These are phyloP conservation scores for Usnea hakonensis DNA, from an alignment of 495 filamentous ascomycete genomes.

Conservation along the genomic window DNA sequence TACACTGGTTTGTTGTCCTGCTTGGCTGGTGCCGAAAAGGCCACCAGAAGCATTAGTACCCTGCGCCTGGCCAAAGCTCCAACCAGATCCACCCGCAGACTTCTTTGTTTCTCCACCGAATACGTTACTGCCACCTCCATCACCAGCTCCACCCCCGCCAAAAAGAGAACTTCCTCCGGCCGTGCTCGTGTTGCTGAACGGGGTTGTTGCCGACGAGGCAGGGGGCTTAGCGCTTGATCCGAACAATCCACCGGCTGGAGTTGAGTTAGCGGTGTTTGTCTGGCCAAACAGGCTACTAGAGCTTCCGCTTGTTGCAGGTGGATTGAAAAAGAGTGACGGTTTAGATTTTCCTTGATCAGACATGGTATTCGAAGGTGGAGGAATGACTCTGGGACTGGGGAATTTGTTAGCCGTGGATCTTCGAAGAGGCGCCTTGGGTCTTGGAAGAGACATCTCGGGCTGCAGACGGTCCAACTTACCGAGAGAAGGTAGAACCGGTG, in stretches of 20 bases:
- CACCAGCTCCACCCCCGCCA: constrained; percentile 24
- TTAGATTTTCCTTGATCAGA: constrained; percentile 20
- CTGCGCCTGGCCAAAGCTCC: constrained; percentile 13
- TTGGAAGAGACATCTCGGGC: background rate
- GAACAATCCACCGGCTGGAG: constrained; percentile 30
- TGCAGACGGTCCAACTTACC: background rate
- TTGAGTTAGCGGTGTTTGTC: constrained; percentile 8
- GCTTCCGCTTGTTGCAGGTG: constrained; percentile 31
- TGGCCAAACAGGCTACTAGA: constrained; percentile 26
- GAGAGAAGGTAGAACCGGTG: background rate
- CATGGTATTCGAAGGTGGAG: constrained; percentile 16
- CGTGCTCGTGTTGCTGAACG: constrained; percentile 10
- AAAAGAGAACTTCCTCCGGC: constrained; percentile 31
- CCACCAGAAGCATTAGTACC: constrained; percentile 22
- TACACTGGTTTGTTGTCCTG: constrained; percentile 22
- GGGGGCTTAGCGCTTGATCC: constrained; percentile 31
- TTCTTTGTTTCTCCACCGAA: constrained; percentile 17
- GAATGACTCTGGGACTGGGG: background rate
- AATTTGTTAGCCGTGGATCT: constrained; percentile 1
- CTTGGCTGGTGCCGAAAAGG: constrained; percentile 38
- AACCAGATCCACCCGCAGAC: constrained; percentile 5
- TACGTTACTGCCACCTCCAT: constrained; percentile 2
- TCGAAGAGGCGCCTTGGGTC: background rate
- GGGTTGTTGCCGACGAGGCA: constrained; percentile 6
- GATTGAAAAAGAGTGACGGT: constrained; percentile 31